Conservation (phyloP, 1,284 basidiomycete genomes). For the Schizopora paradoxa region DNA sequence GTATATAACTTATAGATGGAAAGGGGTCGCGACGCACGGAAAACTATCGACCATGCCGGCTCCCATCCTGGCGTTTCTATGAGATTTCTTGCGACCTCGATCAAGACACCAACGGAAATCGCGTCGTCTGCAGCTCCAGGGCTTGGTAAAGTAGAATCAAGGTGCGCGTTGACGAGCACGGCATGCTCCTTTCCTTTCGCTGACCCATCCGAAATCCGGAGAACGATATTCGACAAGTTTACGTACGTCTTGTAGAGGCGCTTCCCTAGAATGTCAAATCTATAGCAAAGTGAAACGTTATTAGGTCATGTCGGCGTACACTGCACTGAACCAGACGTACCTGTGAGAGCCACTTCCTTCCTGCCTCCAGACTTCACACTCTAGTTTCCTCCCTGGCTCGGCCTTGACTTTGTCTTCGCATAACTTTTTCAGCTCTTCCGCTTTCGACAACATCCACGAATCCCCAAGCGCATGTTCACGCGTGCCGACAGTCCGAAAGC, state of each 20-base stretch:
- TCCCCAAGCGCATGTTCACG: slow-evolving; percentile 85
- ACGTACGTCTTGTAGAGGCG: slow-evolving; percentile 91
- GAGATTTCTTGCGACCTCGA: slow-evolving; percentile 83
- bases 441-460: slow-evolving; percentile 72
- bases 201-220: slow-evolving; percentile 84
- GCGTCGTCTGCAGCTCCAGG: slow-evolving; percentile 91
- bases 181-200: slow-evolving; percentile 71
- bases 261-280: slow-evolving; percentile 82
- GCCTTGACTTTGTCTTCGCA: slow-evolving; percentile 52
- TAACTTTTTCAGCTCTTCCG: slow-evolving; percentile 50
- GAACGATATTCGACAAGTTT: slow-evolving; percentile 82
- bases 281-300: too few relatives aligned
- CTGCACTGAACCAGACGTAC: too few relatives aligned
- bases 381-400: slow-evolving; percentile 51
- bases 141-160: slow-evolving; percentile 78
- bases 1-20: neutral
- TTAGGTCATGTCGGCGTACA: too few relatives aligned
- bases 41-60: slow-evolving; percentile 79
- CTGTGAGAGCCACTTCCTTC: slow-evolving; percentile 80
- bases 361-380: slow-evolving; percentile 88
- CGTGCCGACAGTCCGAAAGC: slow-evolving; percentile 91
- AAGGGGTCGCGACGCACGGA: slow-evolving; percentile 50
- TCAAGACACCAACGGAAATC: slow-evolving; percentile 84
- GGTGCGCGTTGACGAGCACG: slow-evolving; percentile 84
- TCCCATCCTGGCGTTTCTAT: slow-evolving; percentile 68